Base-by-base conservation (phyloP, 768 basidiomycete genomes). In the Agrocybe pediades region DNA sequence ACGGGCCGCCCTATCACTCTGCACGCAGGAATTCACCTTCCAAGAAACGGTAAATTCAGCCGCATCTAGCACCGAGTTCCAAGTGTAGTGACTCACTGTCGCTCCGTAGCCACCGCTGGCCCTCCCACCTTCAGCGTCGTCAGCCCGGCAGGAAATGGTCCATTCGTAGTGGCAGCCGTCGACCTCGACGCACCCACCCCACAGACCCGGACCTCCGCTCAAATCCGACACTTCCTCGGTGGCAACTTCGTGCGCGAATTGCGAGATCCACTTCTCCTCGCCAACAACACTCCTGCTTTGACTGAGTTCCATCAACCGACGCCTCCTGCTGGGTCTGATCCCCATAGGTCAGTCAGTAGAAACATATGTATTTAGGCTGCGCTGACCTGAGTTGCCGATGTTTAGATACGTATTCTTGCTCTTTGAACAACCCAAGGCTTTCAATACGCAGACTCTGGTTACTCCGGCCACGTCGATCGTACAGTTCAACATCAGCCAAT, bases 161-260 rank as follows among this genome's bases (percentile, higher is more conserved):
- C 79, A 0, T 82, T 78, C 59, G 76, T 82, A 15, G 59, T 82
- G 9, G 74, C 74, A 0, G 58, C 70, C 9, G 74, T 81, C 2
- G 80, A 81, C 55, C 81, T 75, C 4, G 81, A 82, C 56, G 79
- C 75, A 9, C 79, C 79, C 7, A 79, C 79, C n/a, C 80, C 81
- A 1, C 75, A 79, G 56, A 64, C 57, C 16, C 73, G 75, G 11
- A 76, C 67, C 6, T 47, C 29, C 3, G 68, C 77, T 1, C 76
- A 81, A 56, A 74, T 81, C 40, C 71, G 78, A 2, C 80, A 82
- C 60, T 79, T 79, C 67, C 62, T 81, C 2, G 76, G 74, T 1
- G 75, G 74, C 0, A 71, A 77, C 58, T 80, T 78, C 53, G 58
- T 48, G 27, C 29, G 47, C 1, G 51, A 53, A 16, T 17, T 39